These are phyloP conservation scores for Tilletia caries DNA, from an alignment of 1,284 basidiomycete species.

Conservation along the genomic window DNA sequence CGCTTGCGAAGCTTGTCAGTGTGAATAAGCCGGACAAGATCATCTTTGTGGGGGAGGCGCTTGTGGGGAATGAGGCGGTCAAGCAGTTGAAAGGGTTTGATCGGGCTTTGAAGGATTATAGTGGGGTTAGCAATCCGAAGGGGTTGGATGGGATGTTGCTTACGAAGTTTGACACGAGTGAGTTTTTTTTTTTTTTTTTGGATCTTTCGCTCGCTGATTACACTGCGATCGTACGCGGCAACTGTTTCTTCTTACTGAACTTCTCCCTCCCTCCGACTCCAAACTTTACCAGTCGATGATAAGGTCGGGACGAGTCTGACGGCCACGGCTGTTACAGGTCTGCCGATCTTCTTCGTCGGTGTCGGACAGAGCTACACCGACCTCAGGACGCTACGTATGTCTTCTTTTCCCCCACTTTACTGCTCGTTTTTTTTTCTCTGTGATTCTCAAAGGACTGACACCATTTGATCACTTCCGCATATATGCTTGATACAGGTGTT, in stretches of 20 bases:
- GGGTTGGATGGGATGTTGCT: conserved; percentile 51
- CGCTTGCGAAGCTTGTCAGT: conserved; percentile 49
- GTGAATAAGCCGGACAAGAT: conserved; percentile 52
- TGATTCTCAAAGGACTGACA: neutral
- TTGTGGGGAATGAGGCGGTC: conserved; percentile 53
- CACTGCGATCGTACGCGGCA: neutral
- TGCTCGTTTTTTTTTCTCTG: neutral
- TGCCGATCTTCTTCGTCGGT: conserved; percentile 52
- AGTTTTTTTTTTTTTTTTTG: conserved; percentile 14
- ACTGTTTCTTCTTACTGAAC: too few relatives aligned
- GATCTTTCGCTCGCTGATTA: neutral
- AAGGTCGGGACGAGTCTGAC: conserved; percentile 52
- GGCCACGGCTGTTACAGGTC: conserved; percentile 46
- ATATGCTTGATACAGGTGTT: conserved; percentile 20
- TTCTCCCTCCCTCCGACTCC: neutral
- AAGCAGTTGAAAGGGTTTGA: conserved; percentile 52
- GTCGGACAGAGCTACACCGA: conserved; percentile 53
- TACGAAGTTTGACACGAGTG: conserved; percentile 51
- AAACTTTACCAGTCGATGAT: conserved; percentile 27
- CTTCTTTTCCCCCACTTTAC: neutral
- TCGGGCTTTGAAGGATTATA: conserved; percentile 49
- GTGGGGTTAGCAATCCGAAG: conserved; percentile 44
- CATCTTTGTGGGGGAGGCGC: conserved; percentile 53
- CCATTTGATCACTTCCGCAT: neutral
- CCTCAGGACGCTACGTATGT: conserved; percentile 40